Base-by-base conservation (phyloP, 2,329 filamentous ascomycete genomes). In the Calonectria honghensis region DNA sequence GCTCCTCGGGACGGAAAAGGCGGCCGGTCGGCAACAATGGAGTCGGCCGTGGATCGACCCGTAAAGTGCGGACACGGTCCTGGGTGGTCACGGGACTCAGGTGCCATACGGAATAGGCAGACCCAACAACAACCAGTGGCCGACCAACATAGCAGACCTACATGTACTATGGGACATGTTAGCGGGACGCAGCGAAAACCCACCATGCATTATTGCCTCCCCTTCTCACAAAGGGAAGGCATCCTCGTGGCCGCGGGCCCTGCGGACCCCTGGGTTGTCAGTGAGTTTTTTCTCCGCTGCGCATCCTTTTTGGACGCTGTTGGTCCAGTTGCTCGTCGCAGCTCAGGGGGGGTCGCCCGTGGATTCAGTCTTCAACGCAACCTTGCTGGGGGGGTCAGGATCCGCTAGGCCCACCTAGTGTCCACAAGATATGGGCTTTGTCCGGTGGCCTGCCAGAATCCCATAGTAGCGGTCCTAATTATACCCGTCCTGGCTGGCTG, bases 291-390 rank as follows among this genome's bases (percentile, higher is more conserved):
- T 70, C 54, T 52, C 51, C 54, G 54, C 54, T 59, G 39, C n/a
- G 35, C 61, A 35, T 64, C 57, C 35, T 51, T 35, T 50, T 7
- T 70, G 41, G 48, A 35, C 32, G 51, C 24, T 31, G 68, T 70
- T 70, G 24, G 57, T 54, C 41, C 45, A 64, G 57, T 32, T 63
- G 57, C 45, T 52, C 18, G 45, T 70, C n/a, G 37, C 39, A 18
- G 41, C 50, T 64, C 68, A 70, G 68, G 68, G 66, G 24, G 57
- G 57, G 45, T 39, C 24, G 29, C 57, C 35, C 65, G 45, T 57
- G 65, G 65, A 50, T 68, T 45, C 45, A 37, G 57, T 70, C 35
- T 64, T 70, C 45, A 52, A 70, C 57, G 68, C 59, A 64, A 70
- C 68, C 32, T 32, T 70, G 48, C 57, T 51, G 18, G 68, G 68